Conservation (phyloP, 2,329 filamentous ascomycete species). For the Venturia effusa region DNA sequence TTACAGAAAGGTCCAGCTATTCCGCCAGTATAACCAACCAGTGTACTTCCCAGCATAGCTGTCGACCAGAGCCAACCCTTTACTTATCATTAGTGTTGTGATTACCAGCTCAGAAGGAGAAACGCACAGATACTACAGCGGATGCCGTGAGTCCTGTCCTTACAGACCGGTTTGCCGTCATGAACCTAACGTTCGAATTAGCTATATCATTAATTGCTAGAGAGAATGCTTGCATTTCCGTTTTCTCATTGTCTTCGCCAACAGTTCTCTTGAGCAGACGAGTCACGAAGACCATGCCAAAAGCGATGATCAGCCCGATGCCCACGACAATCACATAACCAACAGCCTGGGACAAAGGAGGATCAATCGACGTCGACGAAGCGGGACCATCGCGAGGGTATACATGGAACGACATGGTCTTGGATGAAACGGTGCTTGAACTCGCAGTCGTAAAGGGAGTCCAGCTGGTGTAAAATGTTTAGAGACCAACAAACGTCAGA, state of each 20-base stretch:
- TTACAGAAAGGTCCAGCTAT: slow-evolving; percentile 42
- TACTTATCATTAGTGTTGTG: too few relatives aligned
- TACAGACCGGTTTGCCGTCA: slow-evolving; percentile 42
- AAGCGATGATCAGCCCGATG: slow-evolving; percentile 10
- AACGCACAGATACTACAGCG: slow-evolving; percentile 38
- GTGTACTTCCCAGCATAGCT: slow-evolving; percentile 38
- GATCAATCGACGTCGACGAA: neutral
- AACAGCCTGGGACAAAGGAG: slow-evolving; percentile 10
- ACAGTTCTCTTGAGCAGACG: slow-evolving; percentile 34
- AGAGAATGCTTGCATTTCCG: slow-evolving; percentile 33
- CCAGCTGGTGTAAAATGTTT: neutral
- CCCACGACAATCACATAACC: slow-evolving; percentile 12
- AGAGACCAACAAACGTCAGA: neutral
- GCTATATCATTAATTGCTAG: neutral
- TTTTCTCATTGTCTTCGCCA: slow-evolving; percentile 42
- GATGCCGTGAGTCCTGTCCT: slow-evolving; percentile 42
- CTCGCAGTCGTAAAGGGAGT: neutral
- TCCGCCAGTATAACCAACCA: slow-evolving; percentile 45
- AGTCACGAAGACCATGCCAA: slow-evolving; percentile 12
- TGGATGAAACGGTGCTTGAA: neutral
- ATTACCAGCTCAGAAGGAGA: too few relatives aligned
- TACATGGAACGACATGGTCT: neutral
- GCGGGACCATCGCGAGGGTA: neutral
- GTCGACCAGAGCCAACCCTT: slow-evolving; percentile 45
- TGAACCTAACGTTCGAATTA: slow-evolving; percentile 29